Conservation (phyloP, 2,329 filamentous ascomycete genomes). For the Orbilia quercus region DNA sequence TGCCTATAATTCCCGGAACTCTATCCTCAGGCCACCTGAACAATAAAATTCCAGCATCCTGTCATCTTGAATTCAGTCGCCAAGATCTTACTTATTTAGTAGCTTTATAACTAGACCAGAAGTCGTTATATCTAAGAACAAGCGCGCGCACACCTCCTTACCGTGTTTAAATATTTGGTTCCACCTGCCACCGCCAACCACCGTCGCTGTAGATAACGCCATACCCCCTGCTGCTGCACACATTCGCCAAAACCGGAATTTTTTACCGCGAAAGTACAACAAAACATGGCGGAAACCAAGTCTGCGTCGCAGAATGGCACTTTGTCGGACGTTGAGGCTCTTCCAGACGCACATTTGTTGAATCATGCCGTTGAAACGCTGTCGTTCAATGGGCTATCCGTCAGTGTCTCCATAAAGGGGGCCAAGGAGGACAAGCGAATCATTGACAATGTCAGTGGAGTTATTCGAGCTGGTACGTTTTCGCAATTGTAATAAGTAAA, state of each 20-base stretch:
- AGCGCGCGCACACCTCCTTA: neutral
- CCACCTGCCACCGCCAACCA: constrained; percentile 3
- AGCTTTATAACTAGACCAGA: neutral
- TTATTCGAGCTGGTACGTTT: constrained; percentile 49
- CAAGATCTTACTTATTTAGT: too few species aligned
- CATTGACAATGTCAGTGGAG: constrained; percentile 52
- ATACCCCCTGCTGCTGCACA: constrained; percentile 7
- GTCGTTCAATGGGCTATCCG: constrained; percentile 38
- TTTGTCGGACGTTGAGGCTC: constrained; percentile 37
- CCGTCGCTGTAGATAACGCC: neutral
- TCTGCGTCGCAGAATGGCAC: constrained; percentile 19
- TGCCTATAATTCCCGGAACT: neutral
- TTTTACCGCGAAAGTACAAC: constrained; percentile 3
- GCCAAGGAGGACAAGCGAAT: constrained; percentile 48
- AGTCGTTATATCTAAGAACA: too few species aligned
- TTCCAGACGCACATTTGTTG: constrained; percentile 53
- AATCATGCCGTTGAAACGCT: constrained; percentile 41
- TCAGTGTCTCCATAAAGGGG: constrained; percentile 34
- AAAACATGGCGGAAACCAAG: constrained; percentile 24
- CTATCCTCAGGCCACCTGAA: too few species aligned
- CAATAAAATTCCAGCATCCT: neutral
- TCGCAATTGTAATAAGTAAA: too few species aligned
- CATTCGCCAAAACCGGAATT: neutral
- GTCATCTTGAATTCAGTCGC: too few species aligned
- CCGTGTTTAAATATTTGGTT: neutral